Conservation (phyloP, 257 asterid genomes). For the Przewalskia tangutica region DNA sequence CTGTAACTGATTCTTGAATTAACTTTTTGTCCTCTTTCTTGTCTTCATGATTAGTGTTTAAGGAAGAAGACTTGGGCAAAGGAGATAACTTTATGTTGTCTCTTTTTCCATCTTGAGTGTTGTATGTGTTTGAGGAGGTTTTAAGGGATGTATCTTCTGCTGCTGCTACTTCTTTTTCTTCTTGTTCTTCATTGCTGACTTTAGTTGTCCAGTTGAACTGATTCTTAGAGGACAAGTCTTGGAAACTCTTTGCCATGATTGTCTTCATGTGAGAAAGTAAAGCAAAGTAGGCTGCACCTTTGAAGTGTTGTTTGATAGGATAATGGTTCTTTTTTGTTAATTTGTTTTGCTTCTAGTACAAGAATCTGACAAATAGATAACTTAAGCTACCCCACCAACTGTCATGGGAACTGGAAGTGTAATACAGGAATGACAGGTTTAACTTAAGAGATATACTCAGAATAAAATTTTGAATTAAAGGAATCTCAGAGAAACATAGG, state of each 20-base stretch:
- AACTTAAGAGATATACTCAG: not conserved
- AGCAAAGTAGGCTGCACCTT: constrained; percentile 10
- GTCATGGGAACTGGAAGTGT: constrained; percentile 5
- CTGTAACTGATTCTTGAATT: constrained; percentile 9
- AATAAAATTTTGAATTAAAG: constrained; percentile 20
- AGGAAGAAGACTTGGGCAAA: not conserved
- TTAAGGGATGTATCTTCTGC: not conserved
- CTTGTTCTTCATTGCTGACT: constrained; percentile 31
- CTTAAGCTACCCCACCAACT: constrained; percentile 13
- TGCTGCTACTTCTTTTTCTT: not conserved
- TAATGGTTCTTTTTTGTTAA: not conserved
- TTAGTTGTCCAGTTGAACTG: constrained; percentile 47
- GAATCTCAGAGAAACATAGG: constrained; percentile 37
- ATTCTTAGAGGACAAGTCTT: constrained; percentile 27
- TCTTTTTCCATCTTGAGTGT: constrained; percentile 3
- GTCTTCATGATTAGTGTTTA: not conserved
- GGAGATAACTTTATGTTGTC: not conserved
- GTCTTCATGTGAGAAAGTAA: constrained; percentile 29
- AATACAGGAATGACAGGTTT: not conserved
- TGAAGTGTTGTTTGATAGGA: constrained; percentile 11
- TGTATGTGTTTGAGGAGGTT: not conserved
- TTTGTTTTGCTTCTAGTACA: not conserved
- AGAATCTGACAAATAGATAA: not conserved
- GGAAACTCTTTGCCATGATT: constrained; percentile 35
- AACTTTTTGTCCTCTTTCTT: not conserved